Evolutionary conservation across 257 asterid species (phyloP).

Genomic region (Hygrophila difformis): DNA sequence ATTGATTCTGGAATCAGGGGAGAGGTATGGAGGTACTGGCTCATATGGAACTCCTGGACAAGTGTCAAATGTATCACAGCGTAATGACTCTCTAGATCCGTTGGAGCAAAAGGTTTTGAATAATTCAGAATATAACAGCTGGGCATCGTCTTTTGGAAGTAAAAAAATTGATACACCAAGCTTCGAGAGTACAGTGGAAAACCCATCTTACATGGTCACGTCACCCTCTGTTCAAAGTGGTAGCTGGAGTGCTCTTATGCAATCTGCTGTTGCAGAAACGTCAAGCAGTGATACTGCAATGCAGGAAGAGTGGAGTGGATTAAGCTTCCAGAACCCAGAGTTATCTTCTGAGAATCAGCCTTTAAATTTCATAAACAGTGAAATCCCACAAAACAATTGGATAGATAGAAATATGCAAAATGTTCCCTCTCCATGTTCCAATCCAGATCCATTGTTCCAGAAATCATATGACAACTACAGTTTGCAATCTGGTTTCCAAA

Average conservation of each 20-base stretch:
- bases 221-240: slow-evolving; percentile 45
- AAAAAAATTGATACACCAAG: slow-evolving; percentile 15
- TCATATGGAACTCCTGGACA: slow-evolving; percentile 15
- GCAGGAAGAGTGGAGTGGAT: slow-evolving; percentile 60
- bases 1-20: slow-evolving; percentile 18
- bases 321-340: slow-evolving; percentile 48
- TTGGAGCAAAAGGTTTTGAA: slow-evolving; percentile 51
- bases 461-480: slow-evolving; percentile 21
- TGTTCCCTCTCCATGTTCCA: slow-evolving; percentile 29
- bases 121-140: slow-evolving; percentile 29
- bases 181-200: slow-evolving; percentile 18
- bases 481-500: slow-evolving; percentile 30
- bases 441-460: slow-evolving; percentile 22
- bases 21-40: slow-evolving; percentile 21
- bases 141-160: slow-evolving; percentile 28
- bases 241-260: slow-evolving; percentile 69
- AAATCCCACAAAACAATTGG: slow-evolving; percentile 30
- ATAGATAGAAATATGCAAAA: slow-evolving; percentile 28
- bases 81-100: slow-evolving; percentile 39
- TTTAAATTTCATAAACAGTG: slow-evolving; percentile 26
- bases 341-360: slow-evolving; percentile 34
- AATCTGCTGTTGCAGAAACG: slow-evolving; percentile 53
- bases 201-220: slow-evolving; percentile 19
- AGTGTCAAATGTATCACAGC: slow-evolving; percentile 15
- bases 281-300: slow-evolving; percentile 45